Percentiles rank a stretch among this genome's conserved stretches.
These are phyloP conservation scores for Leccinum fibrillosum DNA, from an alignment of 768 basidiomycete genomes.

Conservation along the genomic window DNA sequence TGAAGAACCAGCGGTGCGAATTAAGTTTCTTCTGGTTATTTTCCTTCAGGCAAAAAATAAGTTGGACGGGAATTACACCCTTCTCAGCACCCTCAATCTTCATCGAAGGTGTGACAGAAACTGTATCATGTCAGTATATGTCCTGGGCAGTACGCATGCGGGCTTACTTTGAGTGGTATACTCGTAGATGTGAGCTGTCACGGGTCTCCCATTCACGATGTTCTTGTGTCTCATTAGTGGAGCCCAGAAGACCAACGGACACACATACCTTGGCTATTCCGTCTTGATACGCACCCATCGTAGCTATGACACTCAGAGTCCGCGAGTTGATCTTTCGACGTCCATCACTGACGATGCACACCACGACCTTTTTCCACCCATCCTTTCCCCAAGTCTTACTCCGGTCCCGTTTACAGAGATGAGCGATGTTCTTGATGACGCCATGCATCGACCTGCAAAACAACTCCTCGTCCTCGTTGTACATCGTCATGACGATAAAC, in stretches of 20 bases:
- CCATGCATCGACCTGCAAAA: conserved; percentile 95
- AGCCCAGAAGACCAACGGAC: background rate
- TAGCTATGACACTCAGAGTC: conserved; percentile 82
- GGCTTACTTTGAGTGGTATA: conserved; percentile 83
- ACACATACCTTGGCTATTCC: conserved; percentile 77
- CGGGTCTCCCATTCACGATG: conserved; percentile 76
- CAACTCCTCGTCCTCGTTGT: conserved; percentile 88
- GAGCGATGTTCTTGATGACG: conserved; percentile 90
- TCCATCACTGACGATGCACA: conserved; percentile 89
- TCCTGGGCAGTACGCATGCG: background rate
- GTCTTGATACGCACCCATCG: conserved; percentile 94
- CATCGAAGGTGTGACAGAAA: conserved; percentile 77
- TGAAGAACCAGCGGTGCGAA: conserved; percentile 94
- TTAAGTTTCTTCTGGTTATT: conserved; percentile 97
- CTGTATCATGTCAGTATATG: conserved; percentile 35
- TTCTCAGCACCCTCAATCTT: conserved; percentile 79
- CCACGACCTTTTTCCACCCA: conserved; percentile 98
- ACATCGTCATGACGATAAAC: conserved; percentile 99
- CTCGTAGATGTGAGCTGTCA: conserved; percentile 89
- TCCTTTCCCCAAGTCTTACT: conserved; percentile 97
- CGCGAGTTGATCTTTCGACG: conserved; percentile 80
- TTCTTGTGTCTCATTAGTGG: conserved; percentile 38
- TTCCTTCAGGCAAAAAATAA: conserved; percentile 91
- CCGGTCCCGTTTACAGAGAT: conserved; percentile 80
- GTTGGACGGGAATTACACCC: conserved; percentile 83